Percentiles rank a stretch among this genome's conserved stretches.
phyloP scores from a whole-genome alignment of 768 basidiomycete species.

The Candolleomyces aberdarensis region DNA sequence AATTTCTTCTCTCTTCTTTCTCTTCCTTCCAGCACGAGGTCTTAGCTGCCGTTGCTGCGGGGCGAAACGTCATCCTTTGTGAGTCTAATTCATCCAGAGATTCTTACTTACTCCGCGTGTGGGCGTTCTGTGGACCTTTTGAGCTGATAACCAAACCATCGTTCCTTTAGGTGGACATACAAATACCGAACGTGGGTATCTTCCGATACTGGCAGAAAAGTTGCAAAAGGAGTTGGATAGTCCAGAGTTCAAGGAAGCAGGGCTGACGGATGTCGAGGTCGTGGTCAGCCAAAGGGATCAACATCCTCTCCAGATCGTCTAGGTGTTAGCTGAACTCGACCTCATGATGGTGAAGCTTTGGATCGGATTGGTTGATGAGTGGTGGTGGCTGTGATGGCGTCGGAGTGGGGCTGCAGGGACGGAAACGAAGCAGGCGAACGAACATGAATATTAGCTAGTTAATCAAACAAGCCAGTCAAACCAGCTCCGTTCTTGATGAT shows the following conservation, averaged over 20 bases:
- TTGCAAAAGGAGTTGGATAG: constrained; percentile 50
- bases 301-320: constrained; percentile 74
- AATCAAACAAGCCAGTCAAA: not conserved
- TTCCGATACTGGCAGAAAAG: constrained; percentile 67
- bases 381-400: not conserved
- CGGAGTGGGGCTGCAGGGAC: too few relatives aligned
- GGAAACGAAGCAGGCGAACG: too few relatives aligned
- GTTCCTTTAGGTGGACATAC: constrained; percentile 73
- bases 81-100: constrained; percentile 34
- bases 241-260: constrained; percentile 27
- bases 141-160: not conserved
- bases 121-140: not conserved
- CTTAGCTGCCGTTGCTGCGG: constrained; percentile 71
- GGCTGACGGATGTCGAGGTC: constrained; percentile 51
- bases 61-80: constrained; percentile 84
- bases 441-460: too few relatives aligned
- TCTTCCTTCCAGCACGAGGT: constrained; percentile 69
- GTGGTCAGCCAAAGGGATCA: constrained; percentile 68
- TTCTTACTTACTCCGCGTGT: not conserved
- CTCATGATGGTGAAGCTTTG: not conserved
- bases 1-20: not conserved
- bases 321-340: constrained; percentile 13
- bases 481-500: not conserved
- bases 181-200: constrained; percentile 93
- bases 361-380: not conserved